These are phyloP conservation scores for Fusarium nematophilum DNA, from an alignment of 2,329 filamentous ascomycete genomes.

Conservation along the genomic window DNA sequence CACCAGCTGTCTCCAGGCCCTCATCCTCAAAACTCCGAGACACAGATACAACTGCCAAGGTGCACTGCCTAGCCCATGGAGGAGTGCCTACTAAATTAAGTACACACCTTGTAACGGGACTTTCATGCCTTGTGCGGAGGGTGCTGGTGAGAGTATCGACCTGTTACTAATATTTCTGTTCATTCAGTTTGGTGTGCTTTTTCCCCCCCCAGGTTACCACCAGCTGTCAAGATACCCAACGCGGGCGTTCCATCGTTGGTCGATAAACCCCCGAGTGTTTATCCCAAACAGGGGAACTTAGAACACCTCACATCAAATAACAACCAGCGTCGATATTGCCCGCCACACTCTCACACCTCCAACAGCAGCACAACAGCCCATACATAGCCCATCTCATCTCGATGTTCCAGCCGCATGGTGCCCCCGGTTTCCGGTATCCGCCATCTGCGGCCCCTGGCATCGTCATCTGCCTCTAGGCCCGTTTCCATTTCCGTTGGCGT, in stretches of 20 bases:
- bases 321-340: not conserved
- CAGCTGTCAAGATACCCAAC: too few species aligned
- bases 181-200: too few species aligned
- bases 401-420: conserved; percentile 44
- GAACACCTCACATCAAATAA: conserved; percentile 15
- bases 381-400: conserved; percentile 41
- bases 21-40: conserved; percentile 7
- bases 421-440: conserved; percentile 37
- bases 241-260: conserved; percentile 1
- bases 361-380: conserved; percentile 14
- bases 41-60: not conserved
- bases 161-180: too few species aligned
- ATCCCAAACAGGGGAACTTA: conserved; percentile 14
- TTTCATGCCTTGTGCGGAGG: too few species aligned
- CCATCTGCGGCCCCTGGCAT: conserved; percentile 43
- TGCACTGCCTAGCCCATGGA: too few species aligned
- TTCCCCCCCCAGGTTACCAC: too few species aligned
- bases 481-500: conserved; percentile 13
- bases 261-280: conserved; percentile 4
- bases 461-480: conserved; percentile 26
- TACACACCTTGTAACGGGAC: too few species aligned
- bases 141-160: too few species aligned
- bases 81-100: too few species aligned
- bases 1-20: not conserved
- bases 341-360: conserved; percentile 13